phyloP scores from a whole-genome alignment of 495 filamentous ascomycete genomes.

The Cudoniella acicularis region DNA sequence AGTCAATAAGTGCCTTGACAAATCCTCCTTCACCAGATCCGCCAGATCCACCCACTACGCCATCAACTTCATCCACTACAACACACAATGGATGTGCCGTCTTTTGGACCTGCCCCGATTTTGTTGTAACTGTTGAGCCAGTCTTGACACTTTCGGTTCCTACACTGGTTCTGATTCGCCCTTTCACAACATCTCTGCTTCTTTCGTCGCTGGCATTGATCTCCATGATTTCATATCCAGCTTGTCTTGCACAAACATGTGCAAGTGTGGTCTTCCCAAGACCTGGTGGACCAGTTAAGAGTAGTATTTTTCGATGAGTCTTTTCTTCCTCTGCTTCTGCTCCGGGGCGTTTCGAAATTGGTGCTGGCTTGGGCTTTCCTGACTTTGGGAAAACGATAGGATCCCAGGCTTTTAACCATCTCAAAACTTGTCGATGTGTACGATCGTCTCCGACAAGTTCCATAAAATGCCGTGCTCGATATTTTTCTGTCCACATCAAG shows the following conservation, averaged over 20 bases:
- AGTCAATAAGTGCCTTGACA: constrained; percentile 88
- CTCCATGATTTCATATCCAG: constrained; percentile 90
- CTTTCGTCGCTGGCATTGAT: constrained; percentile 84
- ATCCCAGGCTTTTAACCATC: constrained; percentile 95
- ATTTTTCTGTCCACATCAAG: constrained; percentile 82
- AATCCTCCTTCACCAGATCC: constrained; percentile 76
- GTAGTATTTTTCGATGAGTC: constrained; percentile 76
- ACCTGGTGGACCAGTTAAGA: constrained; percentile 87
- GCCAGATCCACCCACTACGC: constrained; percentile 76
- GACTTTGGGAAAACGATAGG: constrained; percentile 81
- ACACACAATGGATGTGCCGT: constrained; percentile 87
- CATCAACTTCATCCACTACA: constrained; percentile 94
- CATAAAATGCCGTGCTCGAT: constrained; percentile 86
- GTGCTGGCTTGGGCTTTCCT: constrained; percentile 45
- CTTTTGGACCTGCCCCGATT: constrained; percentile 58
- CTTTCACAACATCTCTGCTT: constrained; percentile 76
- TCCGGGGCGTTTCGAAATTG: constrained; percentile 27
- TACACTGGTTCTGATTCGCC: constrained; percentile 79
- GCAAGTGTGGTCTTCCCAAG: constrained; percentile 95
- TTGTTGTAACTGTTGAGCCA: constrained; percentile 53
- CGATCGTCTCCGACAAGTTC: constrained; percentile 93
- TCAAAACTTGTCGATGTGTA: constrained; percentile 85
- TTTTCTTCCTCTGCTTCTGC: constrained; percentile 58
- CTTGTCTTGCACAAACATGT: constrained; percentile 91
- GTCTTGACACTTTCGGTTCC: constrained; percentile 90